A percentile compares a stretch with the other conserved stretches of the same genome.
Evolutionary conservation across 495 filamentous ascomycete species (phyloP).

Genomic region (Neurospora sp.): DNA sequence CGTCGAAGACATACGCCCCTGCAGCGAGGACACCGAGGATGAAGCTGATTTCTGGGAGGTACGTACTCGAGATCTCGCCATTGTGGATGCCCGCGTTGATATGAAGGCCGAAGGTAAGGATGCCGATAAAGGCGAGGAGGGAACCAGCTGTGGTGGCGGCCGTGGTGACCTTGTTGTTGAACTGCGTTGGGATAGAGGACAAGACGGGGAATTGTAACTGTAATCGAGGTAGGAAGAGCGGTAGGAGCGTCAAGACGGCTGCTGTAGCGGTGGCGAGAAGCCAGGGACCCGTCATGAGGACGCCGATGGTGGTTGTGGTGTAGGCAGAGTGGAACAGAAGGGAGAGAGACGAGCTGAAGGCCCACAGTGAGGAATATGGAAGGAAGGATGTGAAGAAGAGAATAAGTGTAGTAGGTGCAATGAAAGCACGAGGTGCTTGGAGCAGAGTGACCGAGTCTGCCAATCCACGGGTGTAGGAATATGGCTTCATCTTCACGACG

Average conservation of each 20-base stretch:
- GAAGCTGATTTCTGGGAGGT: conserved; percentile 28
- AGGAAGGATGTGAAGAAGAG: conserved; percentile 34
- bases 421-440: conserved; percentile 32
- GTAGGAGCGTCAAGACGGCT: conserved; percentile 13
- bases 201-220: not conserved
- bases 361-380: conserved; percentile 33
- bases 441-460: conserved; percentile 20
- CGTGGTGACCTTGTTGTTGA: conserved; percentile 20
- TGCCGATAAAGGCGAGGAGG: conserved; percentile 26
- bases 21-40: conserved; percentile 31
- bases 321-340: conserved; percentile 31
- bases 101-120: conserved; percentile 33
- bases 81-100: conserved; percentile 20
- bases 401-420: conserved; percentile 34
- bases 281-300: conserved; percentile 33
- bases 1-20: conserved; percentile 23
- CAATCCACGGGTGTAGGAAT: conserved; percentile 19
- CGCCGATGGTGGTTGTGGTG: conserved; percentile 21
- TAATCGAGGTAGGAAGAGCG: not conserved
- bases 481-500: conserved; percentile 28
- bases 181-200: conserved; percentile 9
- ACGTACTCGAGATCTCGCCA: conserved; percentile 11
- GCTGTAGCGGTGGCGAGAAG: conserved; percentile 24
- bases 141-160: conserved; percentile 23
- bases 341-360: conserved; percentile 31